These are phyloP conservation scores for Phytophthora megakarya DNA, from an alignment of 352 stramenopile genomes.

Conservation along the genomic window DNA sequence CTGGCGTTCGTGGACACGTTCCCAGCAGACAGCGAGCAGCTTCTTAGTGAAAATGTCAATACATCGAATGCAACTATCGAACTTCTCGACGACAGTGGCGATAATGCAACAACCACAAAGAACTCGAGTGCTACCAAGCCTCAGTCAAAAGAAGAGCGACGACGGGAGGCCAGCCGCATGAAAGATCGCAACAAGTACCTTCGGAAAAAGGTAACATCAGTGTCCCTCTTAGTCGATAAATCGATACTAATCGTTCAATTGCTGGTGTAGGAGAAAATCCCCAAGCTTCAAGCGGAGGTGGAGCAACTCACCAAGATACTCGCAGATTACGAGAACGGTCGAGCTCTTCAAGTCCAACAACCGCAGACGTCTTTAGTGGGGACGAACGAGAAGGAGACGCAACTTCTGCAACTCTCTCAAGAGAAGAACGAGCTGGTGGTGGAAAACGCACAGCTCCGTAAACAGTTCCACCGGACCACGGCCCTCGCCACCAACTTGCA, in stretches of 20 bases:
- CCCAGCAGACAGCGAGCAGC: constrained; percentile 21
- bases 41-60: constrained; percentile 14
- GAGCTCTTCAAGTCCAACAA: background rate
- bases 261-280: constrained; percentile 23
- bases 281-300: constrained; percentile 27
- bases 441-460: constrained; percentile 36
- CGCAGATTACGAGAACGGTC: constrained; percentile 11
- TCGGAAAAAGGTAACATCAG: constrained; percentile 29
- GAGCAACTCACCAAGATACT: constrained; percentile 26
- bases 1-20: constrained; percentile 39
- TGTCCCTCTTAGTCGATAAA: background rate
- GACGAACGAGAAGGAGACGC: constrained; percentile 14
- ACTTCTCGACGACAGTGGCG: background rate
- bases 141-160: constrained; percentile 26
- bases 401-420: constrained; percentile 20
- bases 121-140: background rate
- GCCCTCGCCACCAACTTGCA: constrained; percentile 20
- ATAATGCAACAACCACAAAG: background rate
- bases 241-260: background rate
- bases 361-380: background rate
- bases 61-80: constrained; percentile 3
- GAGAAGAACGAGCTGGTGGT: constrained; percentile 29
- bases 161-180: constrained; percentile 22
- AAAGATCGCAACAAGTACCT: constrained; percentile 43
- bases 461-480: constrained; percentile 26